These are phyloP conservation scores for Breviolum minutum DNA, from an alignment of 73 alveolate species.

Conservation along the genomic window DNA sequence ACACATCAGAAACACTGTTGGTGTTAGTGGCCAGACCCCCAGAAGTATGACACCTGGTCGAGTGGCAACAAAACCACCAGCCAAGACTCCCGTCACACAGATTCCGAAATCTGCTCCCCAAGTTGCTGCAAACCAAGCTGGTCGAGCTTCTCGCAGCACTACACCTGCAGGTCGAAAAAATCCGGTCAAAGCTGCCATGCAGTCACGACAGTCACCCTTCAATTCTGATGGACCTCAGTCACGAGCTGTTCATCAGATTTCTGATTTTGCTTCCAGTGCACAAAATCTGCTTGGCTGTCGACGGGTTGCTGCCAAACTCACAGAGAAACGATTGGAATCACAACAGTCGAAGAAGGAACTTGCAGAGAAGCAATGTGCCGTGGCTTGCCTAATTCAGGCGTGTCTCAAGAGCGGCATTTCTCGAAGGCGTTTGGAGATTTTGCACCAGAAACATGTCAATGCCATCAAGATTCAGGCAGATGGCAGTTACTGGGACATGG, in stretches of 20 bases:
- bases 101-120: not conserved
- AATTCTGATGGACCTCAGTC: not conserved
- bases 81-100: not conserved
- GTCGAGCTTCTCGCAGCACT: not conserved
- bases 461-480: conserved; percentile 12
- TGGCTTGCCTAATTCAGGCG: not conserved
- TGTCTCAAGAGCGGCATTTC: not conserved
- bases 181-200: not conserved
- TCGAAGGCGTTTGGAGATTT: not conserved
- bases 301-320: conserved; percentile 39
- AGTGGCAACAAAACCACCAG: not conserved
- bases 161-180: not conserved
- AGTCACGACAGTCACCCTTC: not conserved
- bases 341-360: not conserved
- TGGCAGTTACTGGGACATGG: not conserved
- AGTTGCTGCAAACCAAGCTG: not conserved
- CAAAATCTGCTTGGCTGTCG: conserved; percentile 12
- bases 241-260: not conserved
- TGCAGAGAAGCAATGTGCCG: not conserved
- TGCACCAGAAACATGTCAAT: not conserved
- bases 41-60: not conserved
- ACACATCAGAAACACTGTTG: not conserved
- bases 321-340: not conserved
- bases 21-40: not conserved
- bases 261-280: not conserved